A percentile compares a stretch with the other conserved stretches of the same genome.
These are phyloP conservation scores for Withania somnifera DNA, from an alignment of 305 asterid species.

Conservation along the genomic window DNA sequence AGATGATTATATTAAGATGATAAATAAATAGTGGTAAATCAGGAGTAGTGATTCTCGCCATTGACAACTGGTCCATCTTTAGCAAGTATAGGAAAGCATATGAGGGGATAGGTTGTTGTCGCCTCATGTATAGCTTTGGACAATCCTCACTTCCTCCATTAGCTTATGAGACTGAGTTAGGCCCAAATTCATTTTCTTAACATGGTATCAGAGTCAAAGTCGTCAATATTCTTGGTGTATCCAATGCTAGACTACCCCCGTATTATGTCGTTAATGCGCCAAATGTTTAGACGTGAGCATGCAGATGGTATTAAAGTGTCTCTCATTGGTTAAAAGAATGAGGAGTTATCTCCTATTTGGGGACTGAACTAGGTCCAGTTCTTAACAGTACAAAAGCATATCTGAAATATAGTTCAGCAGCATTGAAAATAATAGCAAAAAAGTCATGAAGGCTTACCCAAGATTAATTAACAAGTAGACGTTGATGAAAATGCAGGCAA, in stretches of 20 bases:
- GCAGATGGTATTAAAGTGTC: background rate
- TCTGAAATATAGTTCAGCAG: background rate
- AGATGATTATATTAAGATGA: background rate
- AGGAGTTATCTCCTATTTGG: background rate
- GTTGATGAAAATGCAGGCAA: constrained; percentile 84
- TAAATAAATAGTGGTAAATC: background rate
- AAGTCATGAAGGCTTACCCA: constrained; percentile 38
- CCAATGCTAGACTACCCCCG: background rate
- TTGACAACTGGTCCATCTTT: background rate
- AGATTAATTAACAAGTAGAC: constrained; percentile 78
- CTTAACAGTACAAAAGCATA: background rate
- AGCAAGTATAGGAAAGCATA: background rate
- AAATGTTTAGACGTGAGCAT: background rate
- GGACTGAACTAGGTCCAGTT: background rate
- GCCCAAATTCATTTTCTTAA: background rate
- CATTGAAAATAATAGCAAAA: background rate
- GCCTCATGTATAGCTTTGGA: background rate
- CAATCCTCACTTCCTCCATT: background rate
- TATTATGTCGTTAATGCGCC: background rate
- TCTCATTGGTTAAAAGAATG: background rate
- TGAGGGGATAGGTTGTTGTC: background rate
- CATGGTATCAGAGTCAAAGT: background rate
- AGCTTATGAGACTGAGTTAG: background rate
- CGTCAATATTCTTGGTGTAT: background rate
- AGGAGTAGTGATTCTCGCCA: background rate